Evolutionary conservation across 1,139 yeast species (phyloP).

Genomic region (Suhomyces kunorum): DNA sequence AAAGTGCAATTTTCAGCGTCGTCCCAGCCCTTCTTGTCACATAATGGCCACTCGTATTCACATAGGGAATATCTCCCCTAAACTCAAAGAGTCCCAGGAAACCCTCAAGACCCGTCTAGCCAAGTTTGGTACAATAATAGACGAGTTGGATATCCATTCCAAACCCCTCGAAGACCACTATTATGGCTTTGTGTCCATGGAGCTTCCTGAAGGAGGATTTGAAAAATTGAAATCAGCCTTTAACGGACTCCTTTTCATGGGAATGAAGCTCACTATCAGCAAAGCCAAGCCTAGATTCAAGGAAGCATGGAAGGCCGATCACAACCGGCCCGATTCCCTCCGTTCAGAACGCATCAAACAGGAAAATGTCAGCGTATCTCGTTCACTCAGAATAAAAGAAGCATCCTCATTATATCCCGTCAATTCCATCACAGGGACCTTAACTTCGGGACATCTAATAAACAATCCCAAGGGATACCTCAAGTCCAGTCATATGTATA

Average conservation of each 20-base stretch:
- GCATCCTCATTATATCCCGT: slow-evolving; percentile 30
- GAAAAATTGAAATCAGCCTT: slow-evolving; percentile 55
- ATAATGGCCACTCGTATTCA: slow-evolving; percentile 47
- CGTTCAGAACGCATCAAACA: slow-evolving; percentile 31
- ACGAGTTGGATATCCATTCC: slow-evolving; percentile 49
- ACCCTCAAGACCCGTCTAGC: slow-evolving; percentile 49
- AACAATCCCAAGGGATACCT: slow-evolving; percentile 29
- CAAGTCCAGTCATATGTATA: slow-evolving; percentile 38
- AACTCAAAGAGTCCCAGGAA: slow-evolving; percentile 44
- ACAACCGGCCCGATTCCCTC: slow-evolving; percentile 36
- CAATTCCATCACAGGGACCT: slow-evolving; percentile 25
- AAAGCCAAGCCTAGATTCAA: slow-evolving; percentile 40
- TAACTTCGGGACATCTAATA: slow-evolving; percentile 17
- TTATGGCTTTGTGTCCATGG: slow-evolving; percentile 70
- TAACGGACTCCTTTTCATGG: slow-evolving; percentile 75
- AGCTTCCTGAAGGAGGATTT: slow-evolving; percentile 45
- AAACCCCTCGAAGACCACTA: slow-evolving; percentile 51
- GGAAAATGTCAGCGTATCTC: slow-evolving; percentile 41
- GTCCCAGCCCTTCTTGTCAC: background rate
- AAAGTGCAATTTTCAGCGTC: background rate
- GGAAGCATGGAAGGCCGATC: slow-evolving; percentile 47
- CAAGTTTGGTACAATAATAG: slow-evolving; percentile 50
- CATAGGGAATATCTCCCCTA: slow-evolving; percentile 65
- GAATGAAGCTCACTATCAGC: slow-evolving; percentile 60
- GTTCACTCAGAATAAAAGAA: slow-evolving; percentile 46